These are phyloP conservation scores for Eudorina sp. DNA, from an alignment of 139 green algal species.

Conservation along the genomic window DNA sequence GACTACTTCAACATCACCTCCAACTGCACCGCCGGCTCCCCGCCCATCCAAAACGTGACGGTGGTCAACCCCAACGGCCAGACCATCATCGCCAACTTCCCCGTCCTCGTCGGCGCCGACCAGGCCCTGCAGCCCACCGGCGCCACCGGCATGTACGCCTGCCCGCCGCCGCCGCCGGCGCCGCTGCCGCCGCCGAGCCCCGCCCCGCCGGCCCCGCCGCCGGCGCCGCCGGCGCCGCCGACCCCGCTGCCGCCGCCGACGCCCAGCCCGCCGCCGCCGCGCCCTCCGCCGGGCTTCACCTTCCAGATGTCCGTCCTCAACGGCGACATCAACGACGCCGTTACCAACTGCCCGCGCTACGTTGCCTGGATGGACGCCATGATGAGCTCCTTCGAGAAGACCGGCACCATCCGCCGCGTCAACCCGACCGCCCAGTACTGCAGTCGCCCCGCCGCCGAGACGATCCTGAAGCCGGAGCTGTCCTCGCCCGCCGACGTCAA, in stretches of 20 bases:
- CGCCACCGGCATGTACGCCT: neutral
- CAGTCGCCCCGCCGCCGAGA: neutral
- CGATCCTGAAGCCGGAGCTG: conserved; percentile 21
- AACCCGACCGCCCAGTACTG: neutral
- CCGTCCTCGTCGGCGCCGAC: neutral
- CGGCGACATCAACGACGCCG: conserved; percentile 13
- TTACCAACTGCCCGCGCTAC: conserved; percentile 12
- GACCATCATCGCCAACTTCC: neutral
- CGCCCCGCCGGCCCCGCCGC: neutral
- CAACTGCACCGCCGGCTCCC: conserved; percentile 2
- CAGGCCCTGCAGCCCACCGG: neutral
- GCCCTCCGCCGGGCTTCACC: conserved; percentile 12
- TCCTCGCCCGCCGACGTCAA: neutral
- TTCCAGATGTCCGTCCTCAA: conserved; percentile 32
- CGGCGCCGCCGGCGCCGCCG: neutral
- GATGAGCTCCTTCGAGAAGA: conserved; percentile 10
- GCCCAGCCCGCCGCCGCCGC: neutral
- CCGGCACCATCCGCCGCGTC: neutral
- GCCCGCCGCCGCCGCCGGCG: neutral
- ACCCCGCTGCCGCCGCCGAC: neutral
- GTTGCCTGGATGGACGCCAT: conserved; percentile 3
- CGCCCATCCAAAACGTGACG: neutral
- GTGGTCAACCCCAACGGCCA: neutral
- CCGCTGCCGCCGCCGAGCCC: neutral
- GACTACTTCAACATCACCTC: conserved; percentile 22